A percentile compares a stretch with the other conserved stretches of the same genome.
phyloP scores from a whole-genome alignment of 2,329 filamentous ascomycete species.

The Lasiodiplodia sp. region DNA sequence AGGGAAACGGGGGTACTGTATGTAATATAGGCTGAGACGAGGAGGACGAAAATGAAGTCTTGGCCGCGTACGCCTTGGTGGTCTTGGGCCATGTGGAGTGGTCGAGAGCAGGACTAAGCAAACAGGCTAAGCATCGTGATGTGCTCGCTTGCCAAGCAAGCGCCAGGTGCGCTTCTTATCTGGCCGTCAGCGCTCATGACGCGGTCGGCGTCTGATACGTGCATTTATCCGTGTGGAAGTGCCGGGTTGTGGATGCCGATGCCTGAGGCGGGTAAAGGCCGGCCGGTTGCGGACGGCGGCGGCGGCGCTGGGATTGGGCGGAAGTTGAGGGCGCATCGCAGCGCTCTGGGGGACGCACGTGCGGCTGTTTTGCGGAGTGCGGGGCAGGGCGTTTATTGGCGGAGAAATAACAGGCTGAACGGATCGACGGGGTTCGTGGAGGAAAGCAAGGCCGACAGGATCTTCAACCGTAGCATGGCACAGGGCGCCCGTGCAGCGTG shows the following conservation, averaged over 20 bases:
- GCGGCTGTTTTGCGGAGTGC: conserved; percentile 15
- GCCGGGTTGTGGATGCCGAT: conserved; percentile 22
- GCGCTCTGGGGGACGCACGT: conserved; percentile 16
- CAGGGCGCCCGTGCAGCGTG: conserved; percentile 2
- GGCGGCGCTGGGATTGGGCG: conserved; percentile 13
- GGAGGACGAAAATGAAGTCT: not conserved
- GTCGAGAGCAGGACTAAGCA: conserved; percentile 3
- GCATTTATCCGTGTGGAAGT: conserved; percentile 15
- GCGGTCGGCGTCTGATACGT: conserved; percentile 13
- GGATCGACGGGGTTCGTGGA: conserved; percentile 28
- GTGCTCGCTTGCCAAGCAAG: conserved; percentile 22
- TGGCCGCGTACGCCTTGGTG: conserved; percentile 6
- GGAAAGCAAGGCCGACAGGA: conserved; percentile 27
- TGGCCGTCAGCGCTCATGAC: not conserved
- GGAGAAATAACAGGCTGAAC: conserved; percentile 29
- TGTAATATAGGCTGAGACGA: conserved; percentile 27
- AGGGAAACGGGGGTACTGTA: not conserved
- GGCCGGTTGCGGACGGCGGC: not conserved
- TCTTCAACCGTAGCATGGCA: conserved; percentile 28
- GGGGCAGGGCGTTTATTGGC: conserved; percentile 26
- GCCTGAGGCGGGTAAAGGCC: conserved; percentile 1
- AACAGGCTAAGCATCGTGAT: conserved; percentile 27
- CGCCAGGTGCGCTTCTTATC: conserved; percentile 13
- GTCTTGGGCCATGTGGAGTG: conserved; percentile 2
- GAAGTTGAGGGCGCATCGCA: not conserved